A percentile compares a stretch with the other conserved stretches of the same genome.
Evolutionary conservation across 306 rosid species (phyloP).

Genomic region (Quercus alba): DNA sequence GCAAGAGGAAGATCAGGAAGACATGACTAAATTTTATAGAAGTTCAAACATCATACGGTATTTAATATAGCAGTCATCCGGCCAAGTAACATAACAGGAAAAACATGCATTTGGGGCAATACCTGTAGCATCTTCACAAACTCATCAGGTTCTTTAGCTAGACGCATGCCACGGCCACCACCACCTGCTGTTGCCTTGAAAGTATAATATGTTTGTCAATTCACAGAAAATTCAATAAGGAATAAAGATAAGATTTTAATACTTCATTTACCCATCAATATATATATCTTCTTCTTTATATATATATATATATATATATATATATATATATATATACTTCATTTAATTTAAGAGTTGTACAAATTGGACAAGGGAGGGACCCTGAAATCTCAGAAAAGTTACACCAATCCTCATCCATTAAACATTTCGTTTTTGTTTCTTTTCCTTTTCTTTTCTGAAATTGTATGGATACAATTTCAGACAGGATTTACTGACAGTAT

Average conservation of each 20-base stretch:
- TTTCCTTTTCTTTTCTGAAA: no score
- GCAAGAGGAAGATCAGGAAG: background rate
- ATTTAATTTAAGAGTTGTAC: no score
- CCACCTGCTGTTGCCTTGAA: conserved; percentile 98
- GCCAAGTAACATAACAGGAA: conserved; percentile 7
- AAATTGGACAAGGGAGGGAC: background rate
- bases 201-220: conserved; percentile 35
- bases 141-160: conserved; percentile 94
- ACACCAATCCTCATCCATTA: no score
- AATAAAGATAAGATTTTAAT: background rate
- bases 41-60: conserved; percentile 11
- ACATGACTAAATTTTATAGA: background rate
- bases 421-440: no score
- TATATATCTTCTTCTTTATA: no score
- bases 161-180: conserved; percentile 99
- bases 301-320: background rate
- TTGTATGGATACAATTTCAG: no score
- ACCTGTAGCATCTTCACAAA: conserved; percentile 98
- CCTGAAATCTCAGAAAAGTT: no score
- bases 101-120: conserved; percentile 11
- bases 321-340: background rate
- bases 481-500: no score
- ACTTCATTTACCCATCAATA: background rate
- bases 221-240: conserved; percentile 15
- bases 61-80: background rate